Base-by-base conservation (phyloP, 148 eudicot genomes). In the Fallopia convolvulus region DNA sequence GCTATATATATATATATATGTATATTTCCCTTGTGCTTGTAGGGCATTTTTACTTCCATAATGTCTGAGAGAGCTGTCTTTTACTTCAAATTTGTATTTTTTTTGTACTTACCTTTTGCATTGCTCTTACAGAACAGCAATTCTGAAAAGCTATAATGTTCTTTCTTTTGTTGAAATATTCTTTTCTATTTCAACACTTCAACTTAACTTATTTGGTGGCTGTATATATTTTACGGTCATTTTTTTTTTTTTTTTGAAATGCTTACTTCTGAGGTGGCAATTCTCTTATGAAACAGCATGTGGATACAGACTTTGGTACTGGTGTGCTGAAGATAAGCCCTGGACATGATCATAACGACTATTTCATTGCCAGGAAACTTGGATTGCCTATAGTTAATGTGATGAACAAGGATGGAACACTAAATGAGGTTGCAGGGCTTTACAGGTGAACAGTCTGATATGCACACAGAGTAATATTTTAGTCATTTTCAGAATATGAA, bases 271-370 rank as follows among this genome's bases (percentile, higher is more conserved):
- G 70, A 65, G 40, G 44, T 33, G 72, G 20, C 10, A 11, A 15
- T 33, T 74, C 72, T 41, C 76, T 66, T 21, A 60, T 82, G 78
- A 66, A 81, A 76, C 88, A 94, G 99, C 84, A 83, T 80, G 99
- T 94, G 76, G 99, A 94, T 83, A 92, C 82, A 83, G 97, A 92
- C 76, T 92, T 94, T 83, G 99, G 99, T 50, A 94, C 99, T 81
- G 99, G 99, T 74, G 99, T 94, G 44, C 79, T 94, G 84, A 94
- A 94, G 87, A 92, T 94, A 84, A 92, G 99, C 85, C 99, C 99
- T 77, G 99, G 97, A 44, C 99, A 94, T 89, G 99, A 94, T 87
- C 99, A 94, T 73, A 94, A 94, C 81, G 99, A 94, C 83, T 94
- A 94, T 82, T 87, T 89, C 74, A 93, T 94, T 73, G 99, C 99